phyloP scores from a whole-genome alignment of 352 stramenopile genomes.

The Globisporangium nodosum region DNA sequence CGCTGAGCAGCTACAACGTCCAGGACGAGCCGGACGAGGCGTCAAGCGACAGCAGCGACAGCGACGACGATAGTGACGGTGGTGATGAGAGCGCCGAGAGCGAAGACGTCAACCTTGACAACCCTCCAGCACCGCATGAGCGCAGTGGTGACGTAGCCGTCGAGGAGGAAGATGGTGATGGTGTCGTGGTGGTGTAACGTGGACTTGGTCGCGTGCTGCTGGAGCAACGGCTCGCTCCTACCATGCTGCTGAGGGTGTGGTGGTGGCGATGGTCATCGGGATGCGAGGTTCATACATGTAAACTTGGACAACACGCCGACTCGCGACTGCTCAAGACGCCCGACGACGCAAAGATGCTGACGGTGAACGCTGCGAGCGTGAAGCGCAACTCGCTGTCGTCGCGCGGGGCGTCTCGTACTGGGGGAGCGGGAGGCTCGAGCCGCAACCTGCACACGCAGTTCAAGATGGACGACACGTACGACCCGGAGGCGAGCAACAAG shows the following conservation, averaged over 20 bases:
- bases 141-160: background rate
- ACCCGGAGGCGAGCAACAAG: conserved; percentile 17
- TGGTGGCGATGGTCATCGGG: too few species aligned
- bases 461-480: conserved; percentile 50
- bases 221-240: too few species aligned
- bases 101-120: background rate
- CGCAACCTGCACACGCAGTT: conserved; percentile 27
- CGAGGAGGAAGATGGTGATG: background rate
- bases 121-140: background rate
- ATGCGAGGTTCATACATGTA: too few species aligned
- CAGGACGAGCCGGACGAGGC: background rate
- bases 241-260: too few species aligned
- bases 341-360: conserved; percentile 15
- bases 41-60: conserved; percentile 3
- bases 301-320: background rate
- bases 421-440: conserved; percentile 4
- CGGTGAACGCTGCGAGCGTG: conserved; percentile 26
- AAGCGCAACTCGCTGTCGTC: conserved; percentile 34
- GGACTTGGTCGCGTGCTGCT: too few species aligned
- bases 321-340: background rate
- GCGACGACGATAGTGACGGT: background rate
- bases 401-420: conserved; percentile 17
- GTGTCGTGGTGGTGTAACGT: too few species aligned
- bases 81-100: background rate
- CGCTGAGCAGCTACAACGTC: conserved; percentile 4